Evolutionary conservation across 441 rosid species (phyloP).

Genomic region (Metrosideros polymorpha): DNA sequence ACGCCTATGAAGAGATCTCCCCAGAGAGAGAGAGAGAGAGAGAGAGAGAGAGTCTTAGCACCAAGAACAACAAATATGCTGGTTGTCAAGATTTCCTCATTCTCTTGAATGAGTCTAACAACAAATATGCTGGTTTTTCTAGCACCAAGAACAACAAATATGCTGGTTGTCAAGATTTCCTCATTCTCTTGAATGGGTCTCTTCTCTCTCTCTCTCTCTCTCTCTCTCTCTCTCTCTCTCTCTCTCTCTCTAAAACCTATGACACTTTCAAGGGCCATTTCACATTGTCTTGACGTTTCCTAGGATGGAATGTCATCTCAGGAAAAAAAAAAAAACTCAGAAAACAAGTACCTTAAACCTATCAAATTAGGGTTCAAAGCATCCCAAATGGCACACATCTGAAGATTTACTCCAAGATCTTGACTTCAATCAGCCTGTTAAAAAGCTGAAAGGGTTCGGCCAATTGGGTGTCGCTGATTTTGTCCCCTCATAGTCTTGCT

Average conservation of each 20-base stretch:
- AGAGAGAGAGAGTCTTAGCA: not conserved
- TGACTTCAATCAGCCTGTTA: not conserved
- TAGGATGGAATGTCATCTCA: conserved; percentile 7
- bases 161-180: too few species aligned
- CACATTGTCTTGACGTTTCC: conserved; percentile 8
- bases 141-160: too few species aligned
- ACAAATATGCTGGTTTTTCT: not conserved
- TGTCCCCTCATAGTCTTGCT: not conserved
- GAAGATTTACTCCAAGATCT: not conserved
- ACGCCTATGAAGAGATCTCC: not conserved
- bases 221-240: not conserved
- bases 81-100: not conserved
- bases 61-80: not conserved
- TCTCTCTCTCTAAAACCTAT: not conserved
- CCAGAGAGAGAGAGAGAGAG: not conserved
- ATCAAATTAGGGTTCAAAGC: not conserved
- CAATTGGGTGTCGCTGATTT: not conserved
- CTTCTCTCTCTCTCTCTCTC: not conserved
- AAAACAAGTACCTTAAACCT: not conserved
- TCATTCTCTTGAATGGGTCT: not conserved
- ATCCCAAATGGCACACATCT: not conserved
- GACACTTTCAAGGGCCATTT: not conserved
- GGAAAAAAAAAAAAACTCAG: not conserved
- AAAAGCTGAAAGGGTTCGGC: not conserved
- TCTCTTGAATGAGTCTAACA: not conserved